phyloP scores from a whole-genome alignment of 148 eudicot species.

The Heliamphora exappendiculata region DNA sequence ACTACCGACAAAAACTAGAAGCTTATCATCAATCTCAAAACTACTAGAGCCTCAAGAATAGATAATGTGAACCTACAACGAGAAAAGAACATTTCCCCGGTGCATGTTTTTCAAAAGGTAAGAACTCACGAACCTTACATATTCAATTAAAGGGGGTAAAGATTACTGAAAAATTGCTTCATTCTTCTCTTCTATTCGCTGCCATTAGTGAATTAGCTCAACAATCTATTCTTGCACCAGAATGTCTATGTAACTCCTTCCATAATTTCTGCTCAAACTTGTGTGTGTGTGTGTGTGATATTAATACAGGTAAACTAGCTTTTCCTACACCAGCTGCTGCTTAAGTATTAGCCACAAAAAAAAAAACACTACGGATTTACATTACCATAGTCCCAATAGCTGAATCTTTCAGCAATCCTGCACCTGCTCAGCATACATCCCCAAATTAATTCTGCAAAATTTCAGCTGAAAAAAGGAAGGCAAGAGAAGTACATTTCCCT shows the following conservation, averaged over 20 bases:
- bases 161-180: background rate
- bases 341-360: too few relatives aligned
- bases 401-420: background rate
- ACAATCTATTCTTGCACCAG: background rate
- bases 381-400: background rate
- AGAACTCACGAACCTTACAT: background rate
- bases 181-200: background rate
- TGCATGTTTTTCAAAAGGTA: conserved; percentile 8
- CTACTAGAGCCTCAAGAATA: background rate
- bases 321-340: background rate
- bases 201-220: background rate
- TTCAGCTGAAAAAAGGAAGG: background rate
- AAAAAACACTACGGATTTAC: background rate
- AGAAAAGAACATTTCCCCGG: background rate
- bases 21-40: conserved; percentile 5
- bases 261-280: background rate
- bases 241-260: background rate
- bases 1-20: background rate
- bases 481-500: background rate
- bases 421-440: background rate
- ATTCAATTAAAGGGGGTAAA: background rate
- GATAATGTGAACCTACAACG: background rate
- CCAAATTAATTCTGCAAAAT: background rate
- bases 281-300: too few relatives aligned
- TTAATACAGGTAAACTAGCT: background rate